Conservation (phyloP, 179 eudicot genomes). For the Beta macrorhiza region DNA sequence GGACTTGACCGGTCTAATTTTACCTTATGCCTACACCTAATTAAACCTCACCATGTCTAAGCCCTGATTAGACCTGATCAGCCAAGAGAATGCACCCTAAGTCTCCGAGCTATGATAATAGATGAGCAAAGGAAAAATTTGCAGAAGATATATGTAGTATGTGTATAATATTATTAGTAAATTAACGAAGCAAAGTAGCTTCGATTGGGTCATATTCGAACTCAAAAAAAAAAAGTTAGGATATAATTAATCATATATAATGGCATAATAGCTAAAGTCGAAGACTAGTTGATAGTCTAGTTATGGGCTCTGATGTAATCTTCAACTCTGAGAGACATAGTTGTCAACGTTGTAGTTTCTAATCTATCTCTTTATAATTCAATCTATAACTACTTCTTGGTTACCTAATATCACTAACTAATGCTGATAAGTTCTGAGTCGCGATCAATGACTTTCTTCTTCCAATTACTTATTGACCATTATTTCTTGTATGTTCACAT, state of each 20-base stretch:
- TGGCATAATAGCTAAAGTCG: constrained; percentile 15
- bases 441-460: neutral
- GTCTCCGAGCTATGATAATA: neutral
- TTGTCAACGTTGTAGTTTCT: constrained; percentile 15
- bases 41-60: too few relatives aligned
- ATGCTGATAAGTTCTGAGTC: neutral
- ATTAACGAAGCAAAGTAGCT: neutral
- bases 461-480: neutral
- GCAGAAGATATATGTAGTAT: neutral
- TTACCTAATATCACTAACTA: constrained; percentile 33
- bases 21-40: too few relatives aligned
- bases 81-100: too few relatives aligned
- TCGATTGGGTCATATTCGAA: neutral
- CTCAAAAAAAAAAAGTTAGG: too few relatives aligned
- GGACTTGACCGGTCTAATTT: too few relatives aligned
- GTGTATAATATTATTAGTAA: constrained; percentile 11
- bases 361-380: constrained; percentile 23
- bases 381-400: constrained; percentile 25
- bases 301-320: neutral
- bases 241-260: neutral
- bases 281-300: constrained; percentile 2
- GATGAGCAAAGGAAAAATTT: neutral
- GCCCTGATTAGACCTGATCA: too few relatives aligned
- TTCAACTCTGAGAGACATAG: constrained; percentile 14
- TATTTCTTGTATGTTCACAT: neutral